Evolutionary conservation across 495 filamentous ascomycete species (phyloP), one percentile per base, ranked within the genome.

Genomic region (Gamarada debralockiae): DNA sequence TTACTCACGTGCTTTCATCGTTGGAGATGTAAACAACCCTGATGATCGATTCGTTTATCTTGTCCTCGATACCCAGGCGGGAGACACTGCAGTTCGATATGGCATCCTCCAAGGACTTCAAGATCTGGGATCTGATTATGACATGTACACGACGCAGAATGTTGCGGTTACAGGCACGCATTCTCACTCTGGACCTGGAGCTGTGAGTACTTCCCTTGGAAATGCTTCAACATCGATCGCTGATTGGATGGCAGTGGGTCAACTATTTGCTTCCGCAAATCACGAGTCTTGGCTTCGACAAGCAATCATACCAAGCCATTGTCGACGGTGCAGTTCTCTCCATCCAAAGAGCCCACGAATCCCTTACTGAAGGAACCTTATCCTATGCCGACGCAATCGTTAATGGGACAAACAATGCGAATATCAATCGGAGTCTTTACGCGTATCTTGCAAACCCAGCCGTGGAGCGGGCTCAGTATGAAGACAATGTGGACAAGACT

Each of bases 201-300:
- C 87, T 27, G 40, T 43, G 22, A 21, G 20, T 39, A 39, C 14
- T 39, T 15, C 14, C 13, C 14, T 6, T 39, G 5, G 4, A 29
- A n/a, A n/a, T n/a, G n/a, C n/a, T n/a, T n/a, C n/a, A n/a, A n/a
- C n/a, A n/a, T n/a, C n/a, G n/a, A n/a, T n/a, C n/a, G 27, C 27
- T 29, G 27, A 29, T 29, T n/a, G 10, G 10, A 5, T 29, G 4
- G 5, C 27, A 29, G 27, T 97, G 90, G 91, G 81, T 93, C 61
- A 98, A 98, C 61, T 98, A 98, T 65, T 78, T 98, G 14, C 77
- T 98, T 9, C 92, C 92, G 3, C 93, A 97, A 64, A 82, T 98
- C 55, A 96, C 93, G 0, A 90, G 85, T 52, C 72, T 82, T 39
- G 93, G 93, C 0, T 97, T 96, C 53, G 77, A 90, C 67, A 81